Conservation (phyloP, 495 filamentous ascomycete species). For the Penicillium mononematosum region DNA sequence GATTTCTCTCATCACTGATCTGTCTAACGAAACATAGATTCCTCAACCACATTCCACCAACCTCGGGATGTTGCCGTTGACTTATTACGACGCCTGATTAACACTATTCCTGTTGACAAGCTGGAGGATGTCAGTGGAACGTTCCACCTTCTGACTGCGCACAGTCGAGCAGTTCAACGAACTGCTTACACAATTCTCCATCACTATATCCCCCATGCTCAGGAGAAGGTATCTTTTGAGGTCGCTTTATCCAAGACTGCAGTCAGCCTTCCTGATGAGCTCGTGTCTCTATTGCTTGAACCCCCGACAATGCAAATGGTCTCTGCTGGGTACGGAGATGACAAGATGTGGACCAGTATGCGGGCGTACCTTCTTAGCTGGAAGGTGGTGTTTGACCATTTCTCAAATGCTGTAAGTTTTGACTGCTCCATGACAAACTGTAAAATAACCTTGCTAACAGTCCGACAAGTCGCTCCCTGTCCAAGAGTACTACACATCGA, state of each 20-base stretch:
- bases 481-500: conserved; percentile 70
- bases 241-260: conserved; percentile 70
- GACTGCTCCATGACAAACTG: neutral
- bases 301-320: conserved; percentile 49
- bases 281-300: conserved; percentile 64
- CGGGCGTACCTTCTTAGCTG: conserved; percentile 87
- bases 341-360: conserved; percentile 43
- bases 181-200: conserved; percentile 81
- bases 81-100: conserved; percentile 62
- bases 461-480: conserved; percentile 66
- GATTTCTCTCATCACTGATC: neutral
- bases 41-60: conserved; percentile 54
- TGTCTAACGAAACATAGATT: conserved; percentile 34
- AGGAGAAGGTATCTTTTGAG: conserved; percentile 83
- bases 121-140: conserved; percentile 58
- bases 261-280: conserved; percentile 65
- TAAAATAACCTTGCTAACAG: conserved; percentile 19
- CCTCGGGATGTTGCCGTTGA: conserved; percentile 71
- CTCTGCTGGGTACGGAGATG: conserved; percentile 42
- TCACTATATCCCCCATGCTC: conserved; percentile 65
- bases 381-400: conserved; percentile 87
- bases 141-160: conserved; percentile 71
- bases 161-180: conserved; percentile 71
- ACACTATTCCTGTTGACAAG: conserved; percentile 53
- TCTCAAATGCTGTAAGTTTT: conserved; percentile 62